A percentile compares a stretch with the other conserved stretches of the same genome.
These are phyloP conservation scores for Brassica rapa DNA, from an alignment of 345 rosid species.

Conservation along the genomic window DNA sequence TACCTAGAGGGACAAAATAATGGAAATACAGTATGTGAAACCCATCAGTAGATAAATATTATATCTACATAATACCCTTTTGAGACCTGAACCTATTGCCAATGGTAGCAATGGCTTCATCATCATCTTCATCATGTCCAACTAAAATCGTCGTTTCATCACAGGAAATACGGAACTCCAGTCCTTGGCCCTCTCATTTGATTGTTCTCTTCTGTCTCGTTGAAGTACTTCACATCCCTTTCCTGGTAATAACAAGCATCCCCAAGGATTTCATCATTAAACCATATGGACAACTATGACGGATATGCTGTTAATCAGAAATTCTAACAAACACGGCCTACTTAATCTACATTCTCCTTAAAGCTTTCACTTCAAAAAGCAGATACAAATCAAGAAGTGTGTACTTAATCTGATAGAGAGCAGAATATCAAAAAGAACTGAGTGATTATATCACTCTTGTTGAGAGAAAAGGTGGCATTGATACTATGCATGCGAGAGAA, in stretches of 20 bases:
- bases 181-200: constrained; percentile 99
- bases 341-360: background rate
- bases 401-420: background rate
- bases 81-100: constrained; percentile 31
- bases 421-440: background rate
- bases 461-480: constrained; percentile 1
- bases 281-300: constrained; percentile 2
- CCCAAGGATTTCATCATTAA: constrained; percentile 6
- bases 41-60: constrained; percentile 35
- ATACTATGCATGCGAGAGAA: background rate
- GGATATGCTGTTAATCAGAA: background rate
- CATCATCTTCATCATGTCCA: constrained; percentile 22
- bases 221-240: constrained; percentile 96
- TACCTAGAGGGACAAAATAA: constrained; percentile 34
- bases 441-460: constrained; percentile 1
- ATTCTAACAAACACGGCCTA: background rate
- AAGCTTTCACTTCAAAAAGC: background rate
- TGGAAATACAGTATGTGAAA: constrained; percentile 24
- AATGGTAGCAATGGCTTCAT: constrained; percentile 37
- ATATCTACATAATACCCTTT: constrained; percentile 33
- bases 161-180: constrained; percentile 95
- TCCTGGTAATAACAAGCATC: constrained; percentile 51
- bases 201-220: constrained; percentile 97
- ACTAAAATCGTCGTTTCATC: constrained; percentile 29
- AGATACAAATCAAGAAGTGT: background rate